Percentiles rank a stretch among this genome's conserved stretches.
Conservation (phyloP, 73 alveolate genomes). For the Breviolum minutum region DNA sequence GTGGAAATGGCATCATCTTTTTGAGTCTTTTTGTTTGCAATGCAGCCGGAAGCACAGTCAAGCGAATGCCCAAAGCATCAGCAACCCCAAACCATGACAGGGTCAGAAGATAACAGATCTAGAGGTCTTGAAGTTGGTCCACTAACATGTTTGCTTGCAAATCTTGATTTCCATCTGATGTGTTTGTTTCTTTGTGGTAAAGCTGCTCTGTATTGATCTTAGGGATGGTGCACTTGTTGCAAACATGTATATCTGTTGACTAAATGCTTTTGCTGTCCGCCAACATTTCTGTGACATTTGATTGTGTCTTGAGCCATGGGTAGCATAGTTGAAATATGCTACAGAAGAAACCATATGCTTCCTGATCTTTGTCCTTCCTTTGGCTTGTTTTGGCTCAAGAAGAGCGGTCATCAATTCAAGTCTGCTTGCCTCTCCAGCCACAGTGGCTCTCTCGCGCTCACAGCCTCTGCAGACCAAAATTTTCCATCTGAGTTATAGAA, state of each 20-base stretch:
- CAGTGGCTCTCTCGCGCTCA: constrained; percentile 14
- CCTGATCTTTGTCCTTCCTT: too few species aligned
- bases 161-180: too few species aligned
- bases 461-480: not conserved
- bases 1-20: constrained; percentile 15
- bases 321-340: too few species aligned
- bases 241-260: too few species aligned
- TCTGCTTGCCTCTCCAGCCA: constrained; percentile 1
- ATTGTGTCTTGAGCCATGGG: not conserved
- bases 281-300: not conserved
- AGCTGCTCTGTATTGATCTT: too few species aligned
- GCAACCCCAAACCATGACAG: not conserved
- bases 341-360: too few species aligned
- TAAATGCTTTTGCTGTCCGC: not conserved
- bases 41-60: not conserved
- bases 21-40: not conserved
- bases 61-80: not conserved
- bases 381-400: not conserved
- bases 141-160: too few species aligned
- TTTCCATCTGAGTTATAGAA: too few species aligned
- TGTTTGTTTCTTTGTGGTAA: too few species aligned
- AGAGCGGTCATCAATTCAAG: not conserved
- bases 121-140: too few species aligned
- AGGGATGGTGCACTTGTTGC: too few species aligned
- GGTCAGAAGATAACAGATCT: not conserved